Conservation (phyloP, 176 grass and related monocot genomes). For the Aegilops sharonensis region DNA sequence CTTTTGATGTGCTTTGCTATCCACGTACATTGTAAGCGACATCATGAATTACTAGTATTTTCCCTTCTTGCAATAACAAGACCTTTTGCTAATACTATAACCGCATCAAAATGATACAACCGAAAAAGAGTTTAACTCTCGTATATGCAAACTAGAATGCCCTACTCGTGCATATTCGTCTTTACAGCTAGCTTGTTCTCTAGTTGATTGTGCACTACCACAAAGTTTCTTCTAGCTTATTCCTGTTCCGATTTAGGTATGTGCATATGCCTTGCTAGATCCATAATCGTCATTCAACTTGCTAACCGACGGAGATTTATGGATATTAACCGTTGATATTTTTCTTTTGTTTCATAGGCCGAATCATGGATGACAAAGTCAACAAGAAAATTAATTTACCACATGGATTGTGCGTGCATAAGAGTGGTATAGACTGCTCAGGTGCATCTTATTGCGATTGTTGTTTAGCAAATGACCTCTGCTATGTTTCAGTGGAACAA, state of each 20-base stretch:
- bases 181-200: no score
- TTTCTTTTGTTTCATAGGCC: background rate
- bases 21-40: no score
- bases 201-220: no score
- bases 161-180: no score
- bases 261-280: no score
- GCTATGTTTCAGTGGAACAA: background rate
- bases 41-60: no score
- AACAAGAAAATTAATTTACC: background rate
- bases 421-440: background rate
- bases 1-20: no score
- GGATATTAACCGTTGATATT: background rate
- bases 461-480: background rate
- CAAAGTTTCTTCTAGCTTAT: background rate
- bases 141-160: no score
- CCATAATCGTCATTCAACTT: background rate
- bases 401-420: background rate
- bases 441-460: background rate
- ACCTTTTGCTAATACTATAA: no score
- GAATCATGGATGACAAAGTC: background rate
- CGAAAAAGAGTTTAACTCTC: no score
- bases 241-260: background rate
- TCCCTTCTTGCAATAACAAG: no score
- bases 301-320: background rate
- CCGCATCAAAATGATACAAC: no score